A percentile compares a stretch with the other conserved stretches of the same genome.
phyloP scores from a whole-genome alignment of 192 early-diverging fungal genomes.

The Chytriomyces hyalinus region DNA sequence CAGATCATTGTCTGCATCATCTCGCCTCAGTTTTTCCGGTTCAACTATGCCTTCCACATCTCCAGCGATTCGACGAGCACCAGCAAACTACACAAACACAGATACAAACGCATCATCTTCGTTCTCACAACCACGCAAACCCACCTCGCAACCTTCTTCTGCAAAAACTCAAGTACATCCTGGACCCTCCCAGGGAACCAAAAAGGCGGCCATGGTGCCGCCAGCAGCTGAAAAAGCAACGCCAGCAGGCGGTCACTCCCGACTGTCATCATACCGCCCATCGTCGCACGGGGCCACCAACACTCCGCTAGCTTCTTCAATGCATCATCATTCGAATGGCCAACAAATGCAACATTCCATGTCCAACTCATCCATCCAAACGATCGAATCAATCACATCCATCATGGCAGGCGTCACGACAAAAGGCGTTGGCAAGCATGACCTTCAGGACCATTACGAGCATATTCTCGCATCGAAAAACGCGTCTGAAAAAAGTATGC shows the following conservation, averaged over 20 bases:
- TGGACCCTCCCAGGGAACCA: too few relatives aligned
- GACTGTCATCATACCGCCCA: background rate
- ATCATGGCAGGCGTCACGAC: constrained; percentile 28
- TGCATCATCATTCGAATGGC: background rate
- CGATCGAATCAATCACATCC: background rate
- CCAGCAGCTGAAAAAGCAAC: constrained; percentile 9
- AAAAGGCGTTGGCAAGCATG: constrained; percentile 21
- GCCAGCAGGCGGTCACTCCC: constrained; percentile 4
- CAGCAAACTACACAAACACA: background rate
- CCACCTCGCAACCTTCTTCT: background rate
- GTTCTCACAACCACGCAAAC: background rate
- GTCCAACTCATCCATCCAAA: background rate
- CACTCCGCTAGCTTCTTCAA: background rate
- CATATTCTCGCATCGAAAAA: constrained; percentile 56
- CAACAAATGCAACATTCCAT: background rate
- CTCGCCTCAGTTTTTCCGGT: background rate
- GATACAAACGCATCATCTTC: background rate
- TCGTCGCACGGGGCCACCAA: background rate
- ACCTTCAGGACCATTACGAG: constrained; percentile 49
- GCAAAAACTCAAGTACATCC: constrained; percentile 3
- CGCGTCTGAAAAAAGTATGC: constrained; percentile 59
- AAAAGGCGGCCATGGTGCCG: background rate
- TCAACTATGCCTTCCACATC: background rate
- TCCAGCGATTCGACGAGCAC: background rate
- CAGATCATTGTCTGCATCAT: background rate